Evolutionary conservation across 2,329 filamentous ascomycete genomes (phyloP), one percentile per base, ranked within the genome.

Genomic region (Fusarium subtropicale): DNA sequence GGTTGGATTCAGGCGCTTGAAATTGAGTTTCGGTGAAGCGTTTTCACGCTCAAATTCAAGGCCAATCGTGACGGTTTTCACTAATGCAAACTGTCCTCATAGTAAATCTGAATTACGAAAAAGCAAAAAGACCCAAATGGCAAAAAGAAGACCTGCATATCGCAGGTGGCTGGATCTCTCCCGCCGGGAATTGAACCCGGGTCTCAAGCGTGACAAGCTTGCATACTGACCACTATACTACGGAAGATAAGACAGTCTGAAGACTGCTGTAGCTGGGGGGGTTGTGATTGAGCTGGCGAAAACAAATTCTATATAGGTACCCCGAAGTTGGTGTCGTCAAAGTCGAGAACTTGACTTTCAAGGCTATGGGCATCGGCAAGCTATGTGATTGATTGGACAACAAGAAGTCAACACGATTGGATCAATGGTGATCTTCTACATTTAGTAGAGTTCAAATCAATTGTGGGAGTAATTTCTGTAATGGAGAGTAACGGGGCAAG

Each of bases 271-370:
- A 42, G 39, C 22, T 24, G 39, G 39, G 39, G 34, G 39, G 39
- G 39, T 26, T 42, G 39, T 42, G 22, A 12, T 42, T 11, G 22
- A 1, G 2, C 2, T 9, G 0, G 15, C 3, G 1, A 5, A 41
- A 16, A 5, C 3, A 41, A 4, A 15, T 1, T 3, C 0, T 41
- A 41, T 41, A 16, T 2, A 24, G 38, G 8, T 24, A 24, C 0
- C 0, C 0, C 0, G 0, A 5, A 1, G 5, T 20, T 12, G 10
- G 28, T 5, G 11, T 12, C 10, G 6, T 30, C 20, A 30, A 11
- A 30, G 11, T 30, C 12, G 28, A 6, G 11, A 30, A 30, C 28
- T 30, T 30, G 28, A 30, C 28, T 30, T 30, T 30, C 28, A 12
- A 30, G 4, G 28, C 12, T 11, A 30, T 30, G 28, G 12, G 28